Evolutionary conservation across 2,329 filamentous ascomycete species (phyloP).

Genomic region (Penicillium verrucosum): DNA sequence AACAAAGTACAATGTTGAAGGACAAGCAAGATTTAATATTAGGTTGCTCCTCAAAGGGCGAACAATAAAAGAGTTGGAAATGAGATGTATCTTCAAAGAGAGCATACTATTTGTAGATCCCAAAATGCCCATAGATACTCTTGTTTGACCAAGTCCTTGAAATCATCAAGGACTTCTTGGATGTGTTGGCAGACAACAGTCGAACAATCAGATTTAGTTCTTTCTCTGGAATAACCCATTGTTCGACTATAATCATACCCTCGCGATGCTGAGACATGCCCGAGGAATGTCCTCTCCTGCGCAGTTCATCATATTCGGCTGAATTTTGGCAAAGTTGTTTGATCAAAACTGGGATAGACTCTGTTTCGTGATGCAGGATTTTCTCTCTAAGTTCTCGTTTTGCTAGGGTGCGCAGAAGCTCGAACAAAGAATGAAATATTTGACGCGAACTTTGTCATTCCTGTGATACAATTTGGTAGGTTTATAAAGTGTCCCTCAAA

Average conservation of each 20-base stretch:
- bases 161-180: neutral
- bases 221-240: neutral
- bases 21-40: neutral
- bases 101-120: neutral
- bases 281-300: too few relatives aligned
- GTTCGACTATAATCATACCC: neutral
- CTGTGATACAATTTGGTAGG: neutral
- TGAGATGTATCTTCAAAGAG: neutral
- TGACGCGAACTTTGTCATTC: neutral
- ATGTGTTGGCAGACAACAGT: neutral
- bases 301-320: neutral
- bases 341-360: neutral
- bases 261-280: neutral
- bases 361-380: too few relatives aligned
- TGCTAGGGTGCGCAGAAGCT: neutral
- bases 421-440: neutral
- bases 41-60: neutral
- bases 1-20: neutral
- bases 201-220: neutral
- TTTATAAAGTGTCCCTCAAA: neutral
- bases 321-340: neutral
- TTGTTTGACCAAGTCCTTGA: neutral
- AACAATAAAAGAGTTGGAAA: neutral
- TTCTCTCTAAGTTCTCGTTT: neutral
- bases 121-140: neutral